Conservation (phyloP, 2,329 filamentous ascomycete species). For the Elsinoe ampelina region DNA sequence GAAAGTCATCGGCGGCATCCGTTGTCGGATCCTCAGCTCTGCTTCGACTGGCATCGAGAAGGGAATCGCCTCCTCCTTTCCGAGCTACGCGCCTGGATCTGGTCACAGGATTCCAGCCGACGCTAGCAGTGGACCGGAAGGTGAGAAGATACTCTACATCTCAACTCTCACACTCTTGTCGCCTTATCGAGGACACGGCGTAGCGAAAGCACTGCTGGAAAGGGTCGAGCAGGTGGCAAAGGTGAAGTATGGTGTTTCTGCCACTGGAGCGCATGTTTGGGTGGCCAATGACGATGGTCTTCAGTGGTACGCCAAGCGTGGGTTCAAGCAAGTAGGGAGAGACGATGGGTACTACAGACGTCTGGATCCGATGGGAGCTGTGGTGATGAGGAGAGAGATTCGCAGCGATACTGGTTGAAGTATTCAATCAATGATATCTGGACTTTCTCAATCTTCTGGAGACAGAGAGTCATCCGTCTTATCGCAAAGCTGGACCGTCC, state of each 20-base stretch:
- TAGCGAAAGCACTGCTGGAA: conserved; percentile 47
- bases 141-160: conserved; percentile 45
- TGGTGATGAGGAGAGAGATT: conserved; percentile 38
- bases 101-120: not conserved
- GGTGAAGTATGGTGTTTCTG: conserved; percentile 41
- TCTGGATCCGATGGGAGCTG: conserved; percentile 47
- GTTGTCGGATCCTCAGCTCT: conserved; percentile 35
- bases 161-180: conserved; percentile 51
- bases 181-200: conserved; percentile 48
- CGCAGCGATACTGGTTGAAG: not conserved
- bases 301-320: conserved; percentile 51
- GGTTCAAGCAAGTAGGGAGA: conserved; percentile 44
- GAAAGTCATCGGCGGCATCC: conserved; percentile 38
- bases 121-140: not conserved
- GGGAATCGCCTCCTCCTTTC: conserved; percentile 2
- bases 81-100: not conserved
- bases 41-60: not conserved
- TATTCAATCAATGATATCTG: not conserved
- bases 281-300: conserved; percentile 51
- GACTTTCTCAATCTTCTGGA: not conserved
- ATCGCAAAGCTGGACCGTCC: too few species aligned
- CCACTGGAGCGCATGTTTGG: conserved; percentile 55
- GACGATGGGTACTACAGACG: conserved; percentile 52
- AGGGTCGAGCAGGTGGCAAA: conserved; percentile 29
- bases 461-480: not conserved